Evolutionary conservation across 176 grass and related monocot genomes (phyloP).

Genomic region (Stipa capillata): DNA sequence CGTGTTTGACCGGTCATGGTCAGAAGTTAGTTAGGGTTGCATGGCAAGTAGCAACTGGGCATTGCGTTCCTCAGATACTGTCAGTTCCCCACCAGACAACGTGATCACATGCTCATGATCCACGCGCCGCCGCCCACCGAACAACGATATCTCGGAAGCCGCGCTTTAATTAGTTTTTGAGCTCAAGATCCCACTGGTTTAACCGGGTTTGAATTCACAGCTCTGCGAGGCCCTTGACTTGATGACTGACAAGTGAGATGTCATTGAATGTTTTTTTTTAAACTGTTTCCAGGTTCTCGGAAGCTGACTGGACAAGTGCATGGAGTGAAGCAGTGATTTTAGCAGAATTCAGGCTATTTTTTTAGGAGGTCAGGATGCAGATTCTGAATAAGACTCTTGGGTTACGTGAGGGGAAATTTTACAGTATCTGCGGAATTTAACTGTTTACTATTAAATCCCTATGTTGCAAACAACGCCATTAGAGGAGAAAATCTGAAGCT

Average conservation of each 20-base stretch:
- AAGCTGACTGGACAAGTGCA: background rate
- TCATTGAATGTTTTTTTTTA: too few relatives aligned
- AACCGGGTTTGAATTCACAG: background rate
- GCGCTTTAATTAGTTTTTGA: background rate
- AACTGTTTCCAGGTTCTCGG: background rate
- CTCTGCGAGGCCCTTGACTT: background rate
- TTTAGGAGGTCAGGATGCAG: background rate
- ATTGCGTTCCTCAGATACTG: constrained; percentile 23
- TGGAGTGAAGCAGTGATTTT: background rate
- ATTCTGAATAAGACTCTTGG: background rate
- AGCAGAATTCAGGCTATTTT: background rate
- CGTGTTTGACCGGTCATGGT: constrained; percentile 29
- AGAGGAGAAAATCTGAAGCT: background rate
- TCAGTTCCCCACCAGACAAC: constrained; percentile 40
- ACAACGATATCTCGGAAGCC: constrained; percentile 41
- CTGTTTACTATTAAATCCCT: too few relatives aligned
- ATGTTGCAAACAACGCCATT: too few relatives aligned
- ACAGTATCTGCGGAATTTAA: too few relatives aligned
- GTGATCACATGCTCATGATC: constrained; percentile 47
- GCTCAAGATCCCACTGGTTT: constrained; percentile 8
- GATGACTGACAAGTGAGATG: background rate
- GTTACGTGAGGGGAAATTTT: background rate
- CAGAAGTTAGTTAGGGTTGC: constrained; percentile 22
- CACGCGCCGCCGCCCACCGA: constrained; percentile 47
- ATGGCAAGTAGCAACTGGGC: constrained; percentile 29